Evolutionary conservation across 2,329 filamentous ascomycete genomes (phyloP).

Genomic region (Acarospora socialis): DNA sequence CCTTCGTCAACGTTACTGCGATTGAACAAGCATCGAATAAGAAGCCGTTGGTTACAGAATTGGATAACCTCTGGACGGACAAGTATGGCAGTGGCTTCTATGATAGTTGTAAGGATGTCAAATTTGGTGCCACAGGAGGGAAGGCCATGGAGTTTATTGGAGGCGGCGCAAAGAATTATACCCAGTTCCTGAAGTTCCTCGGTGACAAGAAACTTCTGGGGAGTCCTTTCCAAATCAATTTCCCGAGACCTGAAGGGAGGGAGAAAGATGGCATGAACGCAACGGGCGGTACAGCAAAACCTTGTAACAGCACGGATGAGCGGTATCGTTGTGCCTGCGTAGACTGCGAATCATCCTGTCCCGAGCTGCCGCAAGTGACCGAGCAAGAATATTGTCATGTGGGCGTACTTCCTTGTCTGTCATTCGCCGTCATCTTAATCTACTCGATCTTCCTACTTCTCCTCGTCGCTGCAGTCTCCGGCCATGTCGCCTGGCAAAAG

Average conservation of each 20-base stretch:
- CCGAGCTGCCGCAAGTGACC: constrained; percentile 62
- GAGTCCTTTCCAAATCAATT: constrained; percentile 98
- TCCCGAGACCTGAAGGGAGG: constrained; percentile 46
- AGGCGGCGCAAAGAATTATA: constrained; percentile 82
- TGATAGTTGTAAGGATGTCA: constrained; percentile 96
- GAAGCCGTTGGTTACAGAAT: constrained; percentile 62
- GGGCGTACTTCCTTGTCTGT: constrained; percentile 78
- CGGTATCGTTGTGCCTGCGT: constrained; percentile 83
- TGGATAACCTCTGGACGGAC: constrained; percentile 78
- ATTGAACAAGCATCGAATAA: constrained; percentile 41
- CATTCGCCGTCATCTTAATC: constrained; percentile 77
- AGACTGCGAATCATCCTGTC: constrained; percentile 78
- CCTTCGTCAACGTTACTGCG: constrained; percentile 85
- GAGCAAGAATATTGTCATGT: constrained; percentile 62
- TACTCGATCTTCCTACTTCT: constrained; percentile 64
- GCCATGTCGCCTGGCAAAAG: constrained; percentile 61
- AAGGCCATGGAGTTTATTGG: constrained; percentile 94
- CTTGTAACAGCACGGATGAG: constrained; percentile 80
- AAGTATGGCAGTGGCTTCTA: constrained; percentile 81
- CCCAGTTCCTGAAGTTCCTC: constrained; percentile 75
- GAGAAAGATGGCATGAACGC: constrained; percentile 56
- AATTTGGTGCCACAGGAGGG: constrained; percentile 86
- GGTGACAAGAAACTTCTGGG: constrained; percentile 81
- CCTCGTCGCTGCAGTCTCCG: constrained; percentile 51
- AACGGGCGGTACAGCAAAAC: constrained; percentile 58